Evolutionary conservation across 768 basidiomycete genomes (phyloP), one percentile per base, ranked within the genome.

Genomic region (Phylloporus rhodoxanthus): DNA sequence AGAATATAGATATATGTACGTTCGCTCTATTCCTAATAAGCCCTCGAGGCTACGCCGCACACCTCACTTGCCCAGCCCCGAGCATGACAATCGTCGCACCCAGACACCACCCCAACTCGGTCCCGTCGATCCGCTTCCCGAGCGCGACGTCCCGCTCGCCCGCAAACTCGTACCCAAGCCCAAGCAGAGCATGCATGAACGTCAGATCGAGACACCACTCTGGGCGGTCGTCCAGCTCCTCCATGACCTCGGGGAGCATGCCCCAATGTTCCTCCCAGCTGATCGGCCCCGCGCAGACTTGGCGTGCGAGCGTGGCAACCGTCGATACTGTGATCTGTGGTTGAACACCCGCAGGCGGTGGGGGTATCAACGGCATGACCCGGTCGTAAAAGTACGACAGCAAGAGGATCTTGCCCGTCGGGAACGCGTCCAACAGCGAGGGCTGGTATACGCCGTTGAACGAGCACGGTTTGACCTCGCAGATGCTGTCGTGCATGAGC

Each of bases 361-460:
- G 51, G 44, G 69, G 68, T 43, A 92, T 71, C 51, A 99, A 79
- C 0, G 93, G 95, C 23, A 75, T 70, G 50, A 95, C 76, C 32
- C 96, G 88, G 74, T 98, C 96, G 72, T 92, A 96, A 72, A 98
- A 99, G 76, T 98, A 99, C 20, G 93, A 96, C 2, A 99, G 77
- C n/a, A 95, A 80, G 23, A 95, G 79, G 54, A 95, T 77, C 61
- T 84, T 84, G 51, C 95, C 95, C 9, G 75, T 69, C 1, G 86
- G 80, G 79, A 97, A 97, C 9, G 90, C 84, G 54, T 95, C 88
- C 50, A 87, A 72, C 21, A 98, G 75, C 13, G 87, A 87, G 2
- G 96, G 96, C 66, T 99, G 96, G 71, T 98, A 98, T 21, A 96
- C 91, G 11, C 96, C 96, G 61, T 91, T 84, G 73, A 99, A 99